Evolutionary conservation across 495 filamentous ascomycete genomes (phyloP).

Genomic region (Antarctomyces pellizariae): DNA sequence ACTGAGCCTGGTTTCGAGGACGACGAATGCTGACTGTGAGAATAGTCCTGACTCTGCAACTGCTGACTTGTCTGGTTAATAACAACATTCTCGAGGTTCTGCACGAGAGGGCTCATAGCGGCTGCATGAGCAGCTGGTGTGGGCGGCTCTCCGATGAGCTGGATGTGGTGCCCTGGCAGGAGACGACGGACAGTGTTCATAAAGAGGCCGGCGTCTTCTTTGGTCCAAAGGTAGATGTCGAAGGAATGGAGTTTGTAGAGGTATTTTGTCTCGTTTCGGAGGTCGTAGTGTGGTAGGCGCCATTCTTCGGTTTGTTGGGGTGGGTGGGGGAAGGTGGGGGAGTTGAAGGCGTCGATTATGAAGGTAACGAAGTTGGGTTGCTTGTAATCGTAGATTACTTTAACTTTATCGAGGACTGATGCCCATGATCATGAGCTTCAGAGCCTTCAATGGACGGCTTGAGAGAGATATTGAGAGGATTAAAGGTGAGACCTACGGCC

Average conservation of each 20-base stretch:
- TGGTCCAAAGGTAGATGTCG: slow-evolving; percentile 79
- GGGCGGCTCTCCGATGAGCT: slow-evolving; percentile 30
- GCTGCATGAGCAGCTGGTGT: slow-evolving; percentile 23
- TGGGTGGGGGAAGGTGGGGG: slow-evolving; percentile 6
- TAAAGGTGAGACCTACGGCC: slow-evolving; percentile 34
- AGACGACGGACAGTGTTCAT: slow-evolving; percentile 38
- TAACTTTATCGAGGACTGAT: slow-evolving; percentile 36
- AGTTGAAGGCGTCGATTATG: slow-evolving; percentile 34
- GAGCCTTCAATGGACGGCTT: not conserved
- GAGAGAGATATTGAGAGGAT: not conserved
- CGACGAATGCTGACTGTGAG: slow-evolving; percentile 25
- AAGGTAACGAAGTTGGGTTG: slow-evolving; percentile 58
- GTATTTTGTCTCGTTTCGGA: slow-evolving; percentile 41
- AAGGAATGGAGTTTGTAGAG: slow-evolving; percentile 58
- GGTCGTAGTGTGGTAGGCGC: slow-evolving; percentile 53
- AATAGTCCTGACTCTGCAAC: too few species aligned
- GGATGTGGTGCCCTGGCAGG: slow-evolving; percentile 33
- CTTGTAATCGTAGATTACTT: slow-evolving; percentile 49
- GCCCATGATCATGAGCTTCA: slow-evolving; percentile 7
- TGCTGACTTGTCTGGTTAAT: slow-evolving; percentile 39
- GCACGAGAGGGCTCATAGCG: slow-evolving; percentile 55
- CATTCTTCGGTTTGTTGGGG: slow-evolving; percentile 33
- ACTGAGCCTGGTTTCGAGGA: slow-evolving; percentile 8
- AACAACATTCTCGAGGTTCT: slow-evolving; percentile 61
- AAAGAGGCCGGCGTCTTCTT: slow-evolving; percentile 50